Evolutionary conservation across 768 basidiomycete species (phyloP), one percentile per base, ranked within the genome.

Genomic region (Pleurotus tuber-regium): DNA sequence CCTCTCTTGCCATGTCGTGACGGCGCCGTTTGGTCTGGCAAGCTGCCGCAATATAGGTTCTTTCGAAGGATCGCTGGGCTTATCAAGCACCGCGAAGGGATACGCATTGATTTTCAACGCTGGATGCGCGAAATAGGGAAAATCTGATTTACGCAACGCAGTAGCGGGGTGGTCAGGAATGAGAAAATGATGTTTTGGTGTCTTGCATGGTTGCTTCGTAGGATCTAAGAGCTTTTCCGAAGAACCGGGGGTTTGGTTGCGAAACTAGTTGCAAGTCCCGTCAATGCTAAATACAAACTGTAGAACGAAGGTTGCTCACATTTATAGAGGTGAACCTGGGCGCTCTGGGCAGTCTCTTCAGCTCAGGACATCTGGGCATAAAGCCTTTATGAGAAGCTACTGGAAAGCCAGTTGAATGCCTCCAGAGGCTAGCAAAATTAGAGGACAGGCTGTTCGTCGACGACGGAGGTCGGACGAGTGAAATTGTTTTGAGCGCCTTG

Each of bases 201-300:
- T 33, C 26, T 35, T 52, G 11, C 30, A 30, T 5, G 19, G 26
- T 35, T 29, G 33, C 25, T 25, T 35, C 10, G 63, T 43, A 16
- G 43, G 31, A 31, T 41, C 43, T 33, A 56, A 16, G 23, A 66
- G 43, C 0, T 58, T 43, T 10, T 52, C 50, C 11, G 59, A 47
- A 14, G 66, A 63, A 7, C 76, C 78, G 0, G 74, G 76, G 3
- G 68, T 73, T 49, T 74, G 74, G 33, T 66, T 60, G 21, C 66
- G 68, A 58, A 72, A 76, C 77, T 78, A 16, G 6, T 26, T 29
- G 9, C 24, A 29, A 42, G 40, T 31, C n/a, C n/a, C 35, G 38
- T 38, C 7, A 46, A 14, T 3, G 8, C 6, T 43, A 16, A n/a
- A n/a, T n/a, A 30, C n/a, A 35, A 19, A 11, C 4, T 35, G 29